A percentile compares a stretch with the other conserved stretches of the same genome.
Evolutionary conservation across 1,284 basidiomycete species (phyloP).

Genomic region (Cryptococcus floricola): DNA sequence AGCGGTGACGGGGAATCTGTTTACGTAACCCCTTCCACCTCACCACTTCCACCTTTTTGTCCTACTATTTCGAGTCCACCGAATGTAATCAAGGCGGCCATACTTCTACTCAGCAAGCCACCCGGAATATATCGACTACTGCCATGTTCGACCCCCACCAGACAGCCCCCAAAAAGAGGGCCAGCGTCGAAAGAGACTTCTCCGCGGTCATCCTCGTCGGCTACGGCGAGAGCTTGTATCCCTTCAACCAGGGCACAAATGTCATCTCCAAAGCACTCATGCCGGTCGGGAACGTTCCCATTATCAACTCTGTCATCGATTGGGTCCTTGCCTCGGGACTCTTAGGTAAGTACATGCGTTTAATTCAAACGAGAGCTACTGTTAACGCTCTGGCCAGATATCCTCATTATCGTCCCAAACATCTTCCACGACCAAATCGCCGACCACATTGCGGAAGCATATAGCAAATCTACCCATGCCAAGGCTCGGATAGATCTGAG

Average conservation of each 20-base stretch:
- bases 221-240: slow-evolving; percentile 62
- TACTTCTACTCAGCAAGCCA: not conserved
- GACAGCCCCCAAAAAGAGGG: slow-evolving; percentile 13
- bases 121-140: not conserved
- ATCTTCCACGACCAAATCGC: slow-evolving; percentile 68
- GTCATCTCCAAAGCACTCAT: slow-evolving; percentile 66
- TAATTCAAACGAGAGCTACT: not conserved
- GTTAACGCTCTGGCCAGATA: slow-evolving; percentile 56
- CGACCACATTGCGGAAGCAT: slow-evolving; percentile 60
- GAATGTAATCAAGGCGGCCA: not conserved
- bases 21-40: too few relatives aligned
- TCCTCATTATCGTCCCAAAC: slow-evolving; percentile 76
- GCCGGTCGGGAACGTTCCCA: slow-evolving; percentile 79
- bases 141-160: slow-evolving; percentile 12
- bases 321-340: slow-evolving; percentile 86
- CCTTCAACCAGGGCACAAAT: slow-evolving; percentile 45
- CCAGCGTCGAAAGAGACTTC: slow-evolving; percentile 59
- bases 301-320: slow-evolving; percentile 75
- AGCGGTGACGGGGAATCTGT: too few relatives aligned
- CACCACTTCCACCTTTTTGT: too few relatives aligned
- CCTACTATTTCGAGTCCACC: too few relatives aligned
- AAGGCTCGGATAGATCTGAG: slow-evolving; percentile 32
- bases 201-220: slow-evolving; percentile 78
- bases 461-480: slow-evolving; percentile 30
- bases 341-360: slow-evolving; percentile 56